Percentiles rank a stretch among this genome's conserved stretches.
phyloP scores from a whole-genome alignment of 306 rosid species.

The Trifolium repens region DNA sequence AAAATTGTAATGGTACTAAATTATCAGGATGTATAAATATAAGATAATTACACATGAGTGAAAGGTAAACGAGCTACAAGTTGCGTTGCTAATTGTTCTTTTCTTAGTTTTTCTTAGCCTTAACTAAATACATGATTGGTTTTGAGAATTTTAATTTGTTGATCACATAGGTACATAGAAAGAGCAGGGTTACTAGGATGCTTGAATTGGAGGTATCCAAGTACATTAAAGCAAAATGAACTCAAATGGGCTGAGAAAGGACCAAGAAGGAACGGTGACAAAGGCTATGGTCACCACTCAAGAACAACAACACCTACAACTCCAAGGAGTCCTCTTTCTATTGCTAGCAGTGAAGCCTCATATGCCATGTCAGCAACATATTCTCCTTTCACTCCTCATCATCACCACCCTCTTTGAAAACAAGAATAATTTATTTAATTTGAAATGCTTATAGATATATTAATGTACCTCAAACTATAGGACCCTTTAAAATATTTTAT shows the following conservation, averaged over 20 bases:
- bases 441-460: not conserved
- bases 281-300: conserved; percentile 49
- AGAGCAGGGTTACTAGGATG: conserved; percentile 70
- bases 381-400: conserved; percentile 57
- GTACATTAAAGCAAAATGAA: conserved; percentile 63
- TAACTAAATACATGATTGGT: no score
- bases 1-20: not conserved
- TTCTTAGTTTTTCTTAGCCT: not conserved
- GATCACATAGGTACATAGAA: conserved; percentile 63
- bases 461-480: not conserved
- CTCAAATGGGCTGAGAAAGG: conserved; percentile 84
- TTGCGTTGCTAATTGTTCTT: not conserved
- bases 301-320: conserved; percentile 47
- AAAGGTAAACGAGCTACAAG: no score
- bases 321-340: conserved; percentile 39
- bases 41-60: no score
- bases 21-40: no score
- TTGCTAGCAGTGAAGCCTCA: conserved; percentile 39
- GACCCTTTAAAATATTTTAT: conserved; percentile 4
- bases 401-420: conserved; percentile 56
- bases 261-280: conserved; percentile 58
- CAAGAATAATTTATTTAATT: not conserved
- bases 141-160: conserved; percentile 11
- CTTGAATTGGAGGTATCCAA: conserved; percentile 62
- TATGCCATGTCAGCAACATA: conserved; percentile 53